Percentiles rank a stretch among this genome's conserved stretches.
phyloP scores from a whole-genome alignment of 2,329 filamentous ascomycete species.

The Fusarium torreyae region DNA sequence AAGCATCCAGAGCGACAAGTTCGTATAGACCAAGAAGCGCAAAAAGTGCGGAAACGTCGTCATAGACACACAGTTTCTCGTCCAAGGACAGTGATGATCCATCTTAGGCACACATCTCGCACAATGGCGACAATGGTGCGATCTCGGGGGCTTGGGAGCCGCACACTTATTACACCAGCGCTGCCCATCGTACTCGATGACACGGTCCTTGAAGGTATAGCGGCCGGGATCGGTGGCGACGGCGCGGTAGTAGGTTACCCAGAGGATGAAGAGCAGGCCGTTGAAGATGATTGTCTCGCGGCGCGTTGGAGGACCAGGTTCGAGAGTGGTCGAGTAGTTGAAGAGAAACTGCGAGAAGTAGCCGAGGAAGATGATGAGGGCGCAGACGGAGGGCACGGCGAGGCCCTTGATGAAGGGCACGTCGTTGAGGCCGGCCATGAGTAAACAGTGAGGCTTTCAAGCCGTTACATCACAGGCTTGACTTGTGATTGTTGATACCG shows the following conservation, averaged over 20 bases:
- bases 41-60: slow-evolving; percentile 87
- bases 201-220: slow-evolving; percentile 61
- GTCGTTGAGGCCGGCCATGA: slow-evolving; percentile 61
- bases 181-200: slow-evolving; percentile 53
- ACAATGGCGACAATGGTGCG: slow-evolving; percentile 87
- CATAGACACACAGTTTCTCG: slow-evolving; percentile 84
- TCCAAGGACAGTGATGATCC: slow-evolving; percentile 93
- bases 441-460: slow-evolving; percentile 11
- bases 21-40: slow-evolving; percentile 81
- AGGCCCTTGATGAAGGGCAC: slow-evolving; percentile 66
- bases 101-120: slow-evolving; percentile 82
- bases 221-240: slow-evolving; percentile 72
- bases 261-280: slow-evolving; percentile 72
- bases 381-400: slow-evolving; percentile 77
- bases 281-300: slow-evolving; percentile 77
- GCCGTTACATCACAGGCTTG: slow-evolving; percentile 29
- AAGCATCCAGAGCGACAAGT: slow-evolving; percentile 74
- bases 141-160: slow-evolving; percentile 80
- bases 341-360: slow-evolving; percentile 83
- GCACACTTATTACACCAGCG: slow-evolving; percentile 84
- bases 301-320: slow-evolving; percentile 71
- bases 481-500: slow-evolving; percentile 1
- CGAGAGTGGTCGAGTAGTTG: slow-evolving; percentile 64
- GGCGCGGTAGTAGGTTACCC: slow-evolving; percentile 77
- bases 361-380: slow-evolving; percentile 77